A percentile compares a stretch with the other conserved stretches of the same genome.
Evolutionary conservation across 495 filamentous ascomycete species (phyloP).

Genomic region (Penicillium roqueforti): DNA sequence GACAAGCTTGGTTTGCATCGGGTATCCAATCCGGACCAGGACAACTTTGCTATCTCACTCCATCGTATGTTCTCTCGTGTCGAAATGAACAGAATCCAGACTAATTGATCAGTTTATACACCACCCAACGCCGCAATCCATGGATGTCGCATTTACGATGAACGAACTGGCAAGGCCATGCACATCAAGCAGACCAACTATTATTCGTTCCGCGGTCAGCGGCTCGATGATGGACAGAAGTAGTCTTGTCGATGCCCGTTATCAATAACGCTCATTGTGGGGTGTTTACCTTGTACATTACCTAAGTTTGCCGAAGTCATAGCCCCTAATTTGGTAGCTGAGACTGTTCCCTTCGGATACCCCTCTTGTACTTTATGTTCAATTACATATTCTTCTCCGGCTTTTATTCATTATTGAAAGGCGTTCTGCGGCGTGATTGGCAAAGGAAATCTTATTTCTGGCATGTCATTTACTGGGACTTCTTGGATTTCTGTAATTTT

Average conservation of each 20-base stretch:
- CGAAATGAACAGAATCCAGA: neutral
- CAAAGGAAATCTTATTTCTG: too few species aligned
- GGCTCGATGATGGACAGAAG: slow-evolving; percentile 10
- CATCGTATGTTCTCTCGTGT: slow-evolving; percentile 57
- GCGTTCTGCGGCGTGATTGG: neutral
- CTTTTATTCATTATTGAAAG: neutral
- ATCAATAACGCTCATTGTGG: neutral
- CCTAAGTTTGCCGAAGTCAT: too few species aligned
- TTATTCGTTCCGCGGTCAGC: slow-evolving; percentile 44
- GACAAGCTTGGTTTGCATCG: slow-evolving; percentile 80
- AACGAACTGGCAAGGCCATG: slow-evolving; percentile 64
- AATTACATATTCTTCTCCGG: neutral
- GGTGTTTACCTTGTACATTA: neutral
- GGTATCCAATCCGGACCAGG: slow-evolving; percentile 67
- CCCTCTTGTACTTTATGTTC: neutral
- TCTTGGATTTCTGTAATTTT: slow-evolving; percentile 1
- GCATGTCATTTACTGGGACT: neutral
- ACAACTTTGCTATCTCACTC: slow-evolving; percentile 75
- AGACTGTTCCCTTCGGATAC: neutral
- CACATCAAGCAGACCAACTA: slow-evolving; percentile 65
- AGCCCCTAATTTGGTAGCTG: neutral
- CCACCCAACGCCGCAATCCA: slow-evolving; percentile 78
- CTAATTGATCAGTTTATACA: slow-evolving; percentile 64
- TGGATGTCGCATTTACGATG: slow-evolving; percentile 71
- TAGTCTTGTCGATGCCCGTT: neutral